These are phyloP conservation scores for Apiotrichum siamense DNA, from an alignment of 1,284 basidiomycete species.

Conservation along the genomic window DNA sequence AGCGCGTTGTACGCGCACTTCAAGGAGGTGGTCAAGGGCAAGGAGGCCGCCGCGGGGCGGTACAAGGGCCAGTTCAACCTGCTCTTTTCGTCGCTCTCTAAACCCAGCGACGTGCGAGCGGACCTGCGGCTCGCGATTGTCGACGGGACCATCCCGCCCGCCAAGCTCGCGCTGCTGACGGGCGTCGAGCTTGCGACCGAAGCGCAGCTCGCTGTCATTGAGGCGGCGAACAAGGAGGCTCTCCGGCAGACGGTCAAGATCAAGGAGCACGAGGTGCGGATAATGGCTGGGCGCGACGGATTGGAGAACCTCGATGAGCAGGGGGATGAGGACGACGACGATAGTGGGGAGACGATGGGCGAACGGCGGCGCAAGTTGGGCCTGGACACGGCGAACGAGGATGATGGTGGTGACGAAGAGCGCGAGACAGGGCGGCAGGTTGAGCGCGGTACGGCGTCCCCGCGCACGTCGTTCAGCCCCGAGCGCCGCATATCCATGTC, in stretches of 20 bases:
- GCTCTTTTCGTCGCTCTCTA: conserved; percentile 28
- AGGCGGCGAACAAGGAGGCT: conserved; percentile 26
- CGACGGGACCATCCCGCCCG: conserved; percentile 15
- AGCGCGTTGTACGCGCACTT: conserved; percentile 26
- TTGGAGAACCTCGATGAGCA: conserved; percentile 28
- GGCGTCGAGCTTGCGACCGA: conserved; percentile 35
- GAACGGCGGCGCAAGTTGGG: too few relatives aligned
- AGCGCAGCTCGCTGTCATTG: conserved; percentile 31
- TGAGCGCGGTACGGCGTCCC: too few relatives aligned
- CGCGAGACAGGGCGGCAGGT: too few relatives aligned
- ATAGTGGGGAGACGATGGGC: too few relatives aligned
- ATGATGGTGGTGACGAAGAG: too few relatives aligned
- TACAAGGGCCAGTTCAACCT: conserved; percentile 45
- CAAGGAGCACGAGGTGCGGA: conserved; percentile 25
- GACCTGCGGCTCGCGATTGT: conserved; percentile 24
- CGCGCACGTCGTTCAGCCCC: not conserved
- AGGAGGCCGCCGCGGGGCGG: conserved; percentile 29
- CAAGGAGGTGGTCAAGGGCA: conserved; percentile 33
- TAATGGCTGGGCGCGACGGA: conserved; percentile 33
- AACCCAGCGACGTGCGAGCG: conserved; percentile 20
- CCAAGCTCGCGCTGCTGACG: conserved; percentile 31
- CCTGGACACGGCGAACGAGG: too few relatives aligned
- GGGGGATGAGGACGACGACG: not conserved
- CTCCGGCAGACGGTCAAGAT: conserved; percentile 34
- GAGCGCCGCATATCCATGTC: not conserved